Conservation (phyloP, 257 asterid genomes). For the Fraxinus pennsylvanica region DNA sequence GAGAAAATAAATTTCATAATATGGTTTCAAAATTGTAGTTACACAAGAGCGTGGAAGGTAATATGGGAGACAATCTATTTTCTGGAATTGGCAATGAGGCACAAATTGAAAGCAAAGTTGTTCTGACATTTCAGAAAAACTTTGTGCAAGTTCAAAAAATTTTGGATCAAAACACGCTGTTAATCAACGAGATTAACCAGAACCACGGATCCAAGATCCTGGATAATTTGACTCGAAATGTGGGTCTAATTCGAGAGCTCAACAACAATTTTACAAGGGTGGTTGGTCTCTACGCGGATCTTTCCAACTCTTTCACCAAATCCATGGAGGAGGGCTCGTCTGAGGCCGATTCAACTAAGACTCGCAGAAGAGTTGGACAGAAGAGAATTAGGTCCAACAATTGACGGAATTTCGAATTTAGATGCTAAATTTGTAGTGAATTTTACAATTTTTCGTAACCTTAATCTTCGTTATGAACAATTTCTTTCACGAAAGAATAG, state of each 20-base stretch:
- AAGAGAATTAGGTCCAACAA: neutral
- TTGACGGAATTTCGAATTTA: neutral
- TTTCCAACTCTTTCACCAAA: neutral
- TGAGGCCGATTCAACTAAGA: neutral
- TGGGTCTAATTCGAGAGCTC: neutral
- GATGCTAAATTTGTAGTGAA: neutral
- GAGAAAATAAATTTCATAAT: neutral
- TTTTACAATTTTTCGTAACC: no score
- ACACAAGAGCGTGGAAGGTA: neutral
- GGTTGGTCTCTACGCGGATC: neutral
- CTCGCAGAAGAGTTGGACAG: neutral
- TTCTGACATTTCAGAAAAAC: neutral
- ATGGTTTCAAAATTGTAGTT: no score
- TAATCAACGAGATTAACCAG: neutral
- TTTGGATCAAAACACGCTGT: neutral
- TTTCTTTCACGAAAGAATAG: neutral
- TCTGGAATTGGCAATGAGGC: neutral
- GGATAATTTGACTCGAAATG: constrained; percentile 2
- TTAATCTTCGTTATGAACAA: no score
- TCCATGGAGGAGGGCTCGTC: neutral
- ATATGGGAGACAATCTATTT: constrained; percentile 1
- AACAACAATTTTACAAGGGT: neutral
- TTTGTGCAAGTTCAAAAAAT: neutral
- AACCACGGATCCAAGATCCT: neutral
- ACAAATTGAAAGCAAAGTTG: neutral